Evolutionary conservation across 2,329 filamentous ascomycete species (phyloP), one percentile per base, ranked within the genome.

Genomic region (Aspergillus calidoustus): DNA sequence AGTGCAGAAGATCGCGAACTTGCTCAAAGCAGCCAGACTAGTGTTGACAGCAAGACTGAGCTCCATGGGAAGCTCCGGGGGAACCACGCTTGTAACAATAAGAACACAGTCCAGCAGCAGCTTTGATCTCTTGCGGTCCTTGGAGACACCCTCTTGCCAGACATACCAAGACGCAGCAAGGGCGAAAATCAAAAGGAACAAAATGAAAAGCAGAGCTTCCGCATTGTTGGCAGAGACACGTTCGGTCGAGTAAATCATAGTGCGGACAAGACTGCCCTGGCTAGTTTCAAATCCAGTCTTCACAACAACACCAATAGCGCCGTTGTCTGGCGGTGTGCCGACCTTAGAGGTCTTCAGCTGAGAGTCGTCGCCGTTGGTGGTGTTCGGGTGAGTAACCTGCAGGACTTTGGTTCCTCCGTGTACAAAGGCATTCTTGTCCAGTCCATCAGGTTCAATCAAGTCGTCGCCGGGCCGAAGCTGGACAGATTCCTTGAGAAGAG

Each of bases 241-340:
- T 79, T 99, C 95, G 1, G 95, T 99, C 1, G 96, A 97, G 82
- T 97, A 99, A 73, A 99, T 99, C 95, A 99, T 99, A 69, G 95
- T 99, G 65, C 95, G 91, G 63, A 99, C 95, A 63, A 99, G 86
- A 78, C 93, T 97, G 66, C 95, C 95, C 80, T 99, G 96, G 60
- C 94, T 98, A 11, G 95, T 99, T 80, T 99, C 96, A 72, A 99
- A 99, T 13, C 95, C 95, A 57, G 95, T 99, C 86, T 97, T 98
- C 73, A 93, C 90, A 50, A 99, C 92, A 65, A 99, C 87, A 64
- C 93, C 95, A 83, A 98, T 87, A 41, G 93, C 95, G 57, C 95
- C 95, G 71, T 95, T 92, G 77, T 99, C 95, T 0, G 96, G 95
- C 41, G 95, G 90, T n/a, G 87, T 73, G 17, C 90, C 88, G 13